Percentiles rank a stretch among this genome's conserved stretches.
Conservation (phyloP, 805 yeast genomes). For the Allodekkera sacchari region DNA sequence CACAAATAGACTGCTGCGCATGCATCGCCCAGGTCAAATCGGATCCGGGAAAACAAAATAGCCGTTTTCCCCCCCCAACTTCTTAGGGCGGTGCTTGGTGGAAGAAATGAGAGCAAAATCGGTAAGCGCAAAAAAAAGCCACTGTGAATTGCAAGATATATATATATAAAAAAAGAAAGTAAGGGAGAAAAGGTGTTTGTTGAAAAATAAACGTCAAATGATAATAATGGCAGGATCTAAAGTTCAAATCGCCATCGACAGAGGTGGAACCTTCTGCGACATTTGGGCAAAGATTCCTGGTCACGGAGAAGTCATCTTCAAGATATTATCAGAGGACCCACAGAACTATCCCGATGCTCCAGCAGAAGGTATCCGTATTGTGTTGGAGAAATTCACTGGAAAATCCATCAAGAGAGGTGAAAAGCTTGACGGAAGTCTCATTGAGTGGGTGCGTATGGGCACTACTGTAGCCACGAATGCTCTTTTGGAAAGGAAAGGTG, state of each 20-base stretch:
- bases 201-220: too few species aligned
- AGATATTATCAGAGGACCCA: slow-evolving; percentile 79
- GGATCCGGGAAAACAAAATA: too few species aligned
- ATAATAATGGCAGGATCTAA: slow-evolving; percentile 20
- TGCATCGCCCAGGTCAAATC: too few species aligned
- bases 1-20: too few species aligned
- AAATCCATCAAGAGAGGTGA: slow-evolving; percentile 42
- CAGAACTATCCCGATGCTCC: slow-evolving; percentile 79
- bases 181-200: too few species aligned
- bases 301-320: slow-evolving; percentile 47
- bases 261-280: slow-evolving; percentile 87
- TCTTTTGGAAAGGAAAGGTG: slow-evolving; percentile 79
- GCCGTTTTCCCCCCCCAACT: too few species aligned
- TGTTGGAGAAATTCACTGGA: slow-evolving; percentile 49
- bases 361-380: slow-evolving; percentile 73
- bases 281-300: slow-evolving; percentile 7
- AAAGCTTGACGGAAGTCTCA: slow-evolving; percentile 46
- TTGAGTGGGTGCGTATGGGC: slow-evolving; percentile 70
- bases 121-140: too few species aligned
- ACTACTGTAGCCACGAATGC: slow-evolving; percentile 92
- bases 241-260: slow-evolving; percentile 33
- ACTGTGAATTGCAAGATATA: too few species aligned
- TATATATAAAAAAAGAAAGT: too few species aligned
- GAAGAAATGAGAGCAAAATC: too few species aligned
- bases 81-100: too few species aligned